Evolutionary conservation across 1,284 basidiomycete species (phyloP).

Genomic region (Boletus calvinii): DNA sequence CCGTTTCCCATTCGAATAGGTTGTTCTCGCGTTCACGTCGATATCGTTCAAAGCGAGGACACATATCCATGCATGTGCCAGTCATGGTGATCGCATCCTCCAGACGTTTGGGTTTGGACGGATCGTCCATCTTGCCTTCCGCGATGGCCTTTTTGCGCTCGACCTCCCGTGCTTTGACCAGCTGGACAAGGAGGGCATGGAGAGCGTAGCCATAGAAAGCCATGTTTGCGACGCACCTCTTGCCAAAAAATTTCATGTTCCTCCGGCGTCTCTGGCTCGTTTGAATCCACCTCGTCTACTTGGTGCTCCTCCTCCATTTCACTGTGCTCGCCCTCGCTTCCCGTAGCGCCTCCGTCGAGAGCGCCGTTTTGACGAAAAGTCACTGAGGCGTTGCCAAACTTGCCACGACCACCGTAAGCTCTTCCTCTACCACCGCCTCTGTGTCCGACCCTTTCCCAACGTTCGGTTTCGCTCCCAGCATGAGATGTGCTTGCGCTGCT

Average conservation of each 20-base stretch:
- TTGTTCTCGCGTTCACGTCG: constrained; percentile 90
- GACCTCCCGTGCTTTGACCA: constrained; percentile 69
- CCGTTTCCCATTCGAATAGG: constrained; percentile 84
- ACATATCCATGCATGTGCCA: constrained; percentile 93
- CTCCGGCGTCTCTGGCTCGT: constrained; percentile 51
- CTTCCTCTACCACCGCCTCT: constrained; percentile 42
- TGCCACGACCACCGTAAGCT: constrained; percentile 37
- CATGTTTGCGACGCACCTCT: constrained; percentile 48
- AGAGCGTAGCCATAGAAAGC: constrained; percentile 18
- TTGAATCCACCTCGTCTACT: constrained; percentile 28
- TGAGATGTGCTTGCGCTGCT: constrained; percentile 37
- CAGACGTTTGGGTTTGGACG: constrained; percentile 71
- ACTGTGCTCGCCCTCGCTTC: constrained; percentile 32
- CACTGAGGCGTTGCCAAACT: constrained; percentile 40
- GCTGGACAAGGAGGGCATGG: constrained; percentile 39
- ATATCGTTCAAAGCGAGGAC: constrained; percentile 90
- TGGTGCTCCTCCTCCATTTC: constrained; percentile 29
- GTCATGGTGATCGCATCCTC: constrained; percentile 88
- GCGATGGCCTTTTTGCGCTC: constrained; percentile 80
- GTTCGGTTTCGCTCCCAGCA: constrained; percentile 42
- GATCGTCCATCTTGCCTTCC: constrained; percentile 87
- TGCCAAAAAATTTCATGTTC: constrained; percentile 65
- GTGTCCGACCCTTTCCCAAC: constrained; percentile 56
- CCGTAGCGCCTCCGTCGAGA: constrained; percentile 28
- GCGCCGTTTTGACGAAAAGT: constrained; percentile 24